A percentile compares a stretch with the other conserved stretches of the same genome.
Conservation (phyloP, 2,329 filamentous ascomycete species). For the Aaosphaeria pasadenensis region DNA sequence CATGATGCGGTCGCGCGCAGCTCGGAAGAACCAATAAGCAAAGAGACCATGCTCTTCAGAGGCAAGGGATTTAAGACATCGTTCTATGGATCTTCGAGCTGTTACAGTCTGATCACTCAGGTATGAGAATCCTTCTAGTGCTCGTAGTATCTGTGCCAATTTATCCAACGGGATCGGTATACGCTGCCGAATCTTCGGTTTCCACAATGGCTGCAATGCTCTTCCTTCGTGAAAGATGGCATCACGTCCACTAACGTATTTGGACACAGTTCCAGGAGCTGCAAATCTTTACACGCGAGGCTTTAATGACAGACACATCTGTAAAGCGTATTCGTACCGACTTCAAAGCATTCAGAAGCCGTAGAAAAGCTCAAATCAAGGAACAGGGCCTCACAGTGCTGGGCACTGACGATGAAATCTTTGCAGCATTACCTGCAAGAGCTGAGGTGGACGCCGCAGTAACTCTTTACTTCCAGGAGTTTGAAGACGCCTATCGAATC, state of each 20-base stretch:
- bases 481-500: slow-evolving; percentile 52
- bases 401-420: slow-evolving; percentile 31
- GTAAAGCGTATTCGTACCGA: slow-evolving; percentile 28
- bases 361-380: slow-evolving; percentile 23
- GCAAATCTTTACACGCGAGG: slow-evolving; percentile 30
- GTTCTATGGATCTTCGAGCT: slow-evolving; percentile 43
- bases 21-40: slow-evolving; percentile 11
- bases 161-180: not conserved
- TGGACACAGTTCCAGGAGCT: slow-evolving; percentile 32
- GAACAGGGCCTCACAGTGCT: slow-evolving; percentile 12
- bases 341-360: slow-evolving; percentile 31
- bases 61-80: slow-evolving; percentile 46
- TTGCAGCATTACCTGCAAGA: slow-evolving; percentile 35
- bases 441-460: slow-evolving; percentile 42
- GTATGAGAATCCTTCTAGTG: slow-evolving; percentile 13
- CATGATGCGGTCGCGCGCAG: not conserved
- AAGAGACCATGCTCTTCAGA: slow-evolving; percentile 42
- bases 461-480: slow-evolving; percentile 48
- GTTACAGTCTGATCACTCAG: slow-evolving; percentile 33
- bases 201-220: not conserved
- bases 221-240: not conserved
- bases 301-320: slow-evolving; percentile 24
- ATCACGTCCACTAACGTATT: not conserved
- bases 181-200: not conserved
- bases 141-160: not conserved